Evolutionary conservation across 1,284 basidiomycete genomes (phyloP).

Genomic region (Singerocomus rubriflavus): DNA sequence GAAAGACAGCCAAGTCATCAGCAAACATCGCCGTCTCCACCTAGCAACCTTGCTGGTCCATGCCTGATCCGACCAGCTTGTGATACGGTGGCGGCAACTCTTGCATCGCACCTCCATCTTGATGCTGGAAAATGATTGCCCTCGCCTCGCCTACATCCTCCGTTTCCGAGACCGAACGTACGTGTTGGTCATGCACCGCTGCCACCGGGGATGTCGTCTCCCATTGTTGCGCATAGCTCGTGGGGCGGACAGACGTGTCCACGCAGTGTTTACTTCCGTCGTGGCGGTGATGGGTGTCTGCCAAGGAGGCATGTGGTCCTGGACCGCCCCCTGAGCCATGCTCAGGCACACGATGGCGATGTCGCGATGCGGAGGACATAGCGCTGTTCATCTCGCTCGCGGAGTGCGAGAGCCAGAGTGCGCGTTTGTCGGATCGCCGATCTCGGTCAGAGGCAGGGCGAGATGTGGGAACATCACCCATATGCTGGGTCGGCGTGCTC

Average conservation of each 20-base stretch:
- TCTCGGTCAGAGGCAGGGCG: constrained; percentile 6
- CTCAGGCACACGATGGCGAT: not conserved
- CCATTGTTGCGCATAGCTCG: constrained; percentile 21
- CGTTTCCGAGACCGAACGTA: not conserved
- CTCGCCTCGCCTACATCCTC: not conserved
- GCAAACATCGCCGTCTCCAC: constrained; percentile 1
- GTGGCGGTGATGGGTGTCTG: not conserved
- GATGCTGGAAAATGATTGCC: constrained; percentile 18
- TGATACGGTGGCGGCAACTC: constrained; percentile 30
- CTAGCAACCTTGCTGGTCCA: not conserved
- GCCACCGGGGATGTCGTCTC: constrained; percentile 16
- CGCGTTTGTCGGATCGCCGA: constrained; percentile 11
- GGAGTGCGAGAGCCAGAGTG: constrained; percentile 20
- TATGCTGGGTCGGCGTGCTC: not conserved
- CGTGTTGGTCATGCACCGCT: not conserved
- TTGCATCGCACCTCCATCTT: constrained; percentile 17
- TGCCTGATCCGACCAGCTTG: constrained; percentile 8
- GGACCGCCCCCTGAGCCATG: not conserved
- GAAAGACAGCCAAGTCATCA: not conserved
- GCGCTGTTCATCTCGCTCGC: constrained; percentile 23
- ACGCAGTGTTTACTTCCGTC: not conserved
- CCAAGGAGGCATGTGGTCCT: not conserved
- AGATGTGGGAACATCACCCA: not conserved
- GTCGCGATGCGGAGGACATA: not conserved
- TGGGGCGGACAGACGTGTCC: constrained; percentile 1